Percentiles rank a stretch among this genome's conserved stretches.
Conservation (phyloP, 2,329 filamentous ascomycete species). For the Diaporthe ilicicola region DNA sequence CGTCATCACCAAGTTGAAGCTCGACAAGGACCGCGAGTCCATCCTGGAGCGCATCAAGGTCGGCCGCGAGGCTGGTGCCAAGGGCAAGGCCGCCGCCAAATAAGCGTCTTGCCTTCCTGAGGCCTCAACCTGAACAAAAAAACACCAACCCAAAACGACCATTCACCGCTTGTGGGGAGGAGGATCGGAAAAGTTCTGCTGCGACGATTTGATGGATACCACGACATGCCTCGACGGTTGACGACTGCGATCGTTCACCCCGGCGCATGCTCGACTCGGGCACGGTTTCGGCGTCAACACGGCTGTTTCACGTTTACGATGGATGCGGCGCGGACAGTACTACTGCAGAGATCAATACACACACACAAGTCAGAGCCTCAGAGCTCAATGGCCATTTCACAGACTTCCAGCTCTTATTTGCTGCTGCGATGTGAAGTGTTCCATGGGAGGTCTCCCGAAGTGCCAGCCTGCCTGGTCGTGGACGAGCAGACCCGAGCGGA, state of each 20-base stretch:
- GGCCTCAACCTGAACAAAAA: background rate
- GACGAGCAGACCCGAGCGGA: background rate
- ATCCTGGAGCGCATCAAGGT: slow-evolving; percentile 86
- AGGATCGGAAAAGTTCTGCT: slow-evolving; percentile 33
- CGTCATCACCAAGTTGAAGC: slow-evolving; percentile 98
- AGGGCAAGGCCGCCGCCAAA: slow-evolving; percentile 70
- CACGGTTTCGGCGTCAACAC: slow-evolving; percentile 41
- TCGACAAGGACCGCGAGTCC: slow-evolving; percentile 92
- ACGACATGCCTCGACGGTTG: slow-evolving; percentile 22
- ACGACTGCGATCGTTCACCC: slow-evolving; percentile 17
- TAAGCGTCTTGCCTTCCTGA: slow-evolving; percentile 43
- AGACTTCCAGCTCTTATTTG: slow-evolving; percentile 44
- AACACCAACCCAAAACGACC: slow-evolving; percentile 12
- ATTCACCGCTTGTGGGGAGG: slow-evolving; percentile 33
- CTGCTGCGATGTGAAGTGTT: slow-evolving; percentile 70
- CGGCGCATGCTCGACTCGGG: slow-evolving; percentile 23
- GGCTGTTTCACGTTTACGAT: slow-evolving; percentile 29
- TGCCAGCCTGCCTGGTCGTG: slow-evolving; percentile 38
- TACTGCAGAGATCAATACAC: slow-evolving; percentile 43
- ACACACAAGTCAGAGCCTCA: slow-evolving; percentile 51
- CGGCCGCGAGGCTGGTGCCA: slow-evolving; percentile 79
- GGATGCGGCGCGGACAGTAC: slow-evolving; percentile 37
- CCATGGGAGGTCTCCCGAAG: slow-evolving; percentile 83
- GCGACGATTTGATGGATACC: slow-evolving; percentile 33
- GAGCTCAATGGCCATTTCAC: slow-evolving; percentile 78